Evolutionary conservation across 768 basidiomycete species (phyloP), one percentile per base, ranked within the genome.

Genomic region (Boletus sp.): DNA sequence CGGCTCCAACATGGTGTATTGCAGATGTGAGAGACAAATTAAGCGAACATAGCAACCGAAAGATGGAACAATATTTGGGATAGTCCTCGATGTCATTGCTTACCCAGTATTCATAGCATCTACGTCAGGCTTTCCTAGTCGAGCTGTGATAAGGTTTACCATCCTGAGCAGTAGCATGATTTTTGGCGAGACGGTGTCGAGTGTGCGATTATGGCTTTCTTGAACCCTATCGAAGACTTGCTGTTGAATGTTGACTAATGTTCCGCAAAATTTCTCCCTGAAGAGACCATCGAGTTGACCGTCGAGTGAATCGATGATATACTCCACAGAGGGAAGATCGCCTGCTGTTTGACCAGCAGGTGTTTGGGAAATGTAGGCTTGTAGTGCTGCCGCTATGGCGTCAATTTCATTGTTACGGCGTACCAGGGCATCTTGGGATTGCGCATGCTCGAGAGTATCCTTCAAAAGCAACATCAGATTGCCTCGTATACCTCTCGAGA

Each of bases 351-450:
- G 51, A 21, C 51, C 30, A 15, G 53, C 15, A 3, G 71, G 53
- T 38, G 53, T 43, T 58, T 72, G 71, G 41, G 70, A 60, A 45
- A 71, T 68, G 34, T 62, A 71, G 30, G 71, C 70, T 40, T 64
- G 65, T 9, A 71, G 27, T 11, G 71, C 69, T 46, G 65, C 62
- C 2, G 64, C 62, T 43, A 71, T 57, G 3, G 71, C 70, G n/a
- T 70, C 60, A 5, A 63, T 55, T 51, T 72, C 64, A 48, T 61
- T 69, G 5, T 65, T 58, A 17, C 56, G 65, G 34, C 51, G 67
- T 46, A 41, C 49, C 45, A 56, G 34, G 14, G 39, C 55, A 27
- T 54, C 63, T 52, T 60, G 59, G 37, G 34, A 58, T 35, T 49
- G 49, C 37, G 44, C 40, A 40, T 60, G 54, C 6, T 57, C 21